phyloP scores from a whole-genome alignment of 805 yeast genomes.

The Zygotorulaspora danielsina region DNA sequence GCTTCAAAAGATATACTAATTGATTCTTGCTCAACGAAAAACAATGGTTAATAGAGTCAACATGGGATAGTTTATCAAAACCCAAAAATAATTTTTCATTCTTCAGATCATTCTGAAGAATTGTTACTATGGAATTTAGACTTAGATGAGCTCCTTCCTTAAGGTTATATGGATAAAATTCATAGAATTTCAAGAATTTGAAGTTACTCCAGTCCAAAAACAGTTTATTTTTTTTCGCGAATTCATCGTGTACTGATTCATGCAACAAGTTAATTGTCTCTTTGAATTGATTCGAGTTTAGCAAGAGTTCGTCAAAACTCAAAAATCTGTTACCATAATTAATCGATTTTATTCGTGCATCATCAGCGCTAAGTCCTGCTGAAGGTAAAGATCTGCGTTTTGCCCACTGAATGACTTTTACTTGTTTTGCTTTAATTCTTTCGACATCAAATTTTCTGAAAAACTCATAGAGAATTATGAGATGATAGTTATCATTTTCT shows the following conservation, averaged over 20 bases:
- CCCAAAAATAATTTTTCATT: conserved; percentile 36
- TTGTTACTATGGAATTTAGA: conserved; percentile 39
- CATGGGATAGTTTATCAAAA: conserved; percentile 30
- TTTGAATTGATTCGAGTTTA: conserved; percentile 33
- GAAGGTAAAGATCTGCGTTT: conserved; percentile 14
- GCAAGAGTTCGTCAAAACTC: conserved; percentile 38
- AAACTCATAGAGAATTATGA: conserved; percentile 50
- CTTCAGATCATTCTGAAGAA: conserved; percentile 40
- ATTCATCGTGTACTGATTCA: conserved; percentile 31
- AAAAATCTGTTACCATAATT: conserved; percentile 38
- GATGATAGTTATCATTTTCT: conserved; percentile 46
- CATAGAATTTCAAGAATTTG: conserved; percentile 28
- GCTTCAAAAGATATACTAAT: conserved; percentile 32
- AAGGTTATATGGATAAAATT: conserved; percentile 20
- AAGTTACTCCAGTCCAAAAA: conserved; percentile 37
- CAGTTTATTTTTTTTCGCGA: conserved; percentile 23
- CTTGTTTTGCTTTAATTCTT: conserved; percentile 14
- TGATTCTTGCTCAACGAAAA: conserved; percentile 37
- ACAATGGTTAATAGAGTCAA: conserved; percentile 29
- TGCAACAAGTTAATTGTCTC: conserved; percentile 35
- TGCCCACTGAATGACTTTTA: conserved; percentile 2
- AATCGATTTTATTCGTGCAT: conserved; percentile 31
- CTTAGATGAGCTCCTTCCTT: conserved; percentile 32
- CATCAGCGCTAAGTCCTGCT: conserved; percentile 18
- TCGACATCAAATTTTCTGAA: conserved; percentile 45